These are phyloP conservation scores for Leucoagaricus sp. DNA, from an alignment of 1,284 basidiomycete genomes.

Conservation along the genomic window DNA sequence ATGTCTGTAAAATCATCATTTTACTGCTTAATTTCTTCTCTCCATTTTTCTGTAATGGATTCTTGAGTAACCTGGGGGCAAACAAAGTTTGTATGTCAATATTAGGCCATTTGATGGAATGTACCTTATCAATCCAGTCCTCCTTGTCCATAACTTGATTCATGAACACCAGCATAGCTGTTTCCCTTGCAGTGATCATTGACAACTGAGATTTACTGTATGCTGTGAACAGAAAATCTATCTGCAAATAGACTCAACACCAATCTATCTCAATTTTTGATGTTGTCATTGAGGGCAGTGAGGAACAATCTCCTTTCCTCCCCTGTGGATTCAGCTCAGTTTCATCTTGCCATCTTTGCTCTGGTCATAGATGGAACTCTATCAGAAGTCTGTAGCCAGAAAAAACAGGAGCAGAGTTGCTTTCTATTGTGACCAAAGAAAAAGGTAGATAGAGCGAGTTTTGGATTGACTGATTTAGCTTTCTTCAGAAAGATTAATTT, in stretches of 20 bases:
- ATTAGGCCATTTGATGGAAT: no score
- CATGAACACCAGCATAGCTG: slow-evolving; percentile 9
- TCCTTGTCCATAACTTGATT: slow-evolving; percentile 10
- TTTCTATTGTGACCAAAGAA: no score
- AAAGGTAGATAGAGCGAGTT: not conserved
- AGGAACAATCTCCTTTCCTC: not conserved
- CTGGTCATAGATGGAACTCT: not conserved
- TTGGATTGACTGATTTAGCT: no score
- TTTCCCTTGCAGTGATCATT: not conserved
- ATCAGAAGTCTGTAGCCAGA: not conserved
- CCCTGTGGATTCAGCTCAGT: not conserved
- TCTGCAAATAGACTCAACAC: no score
- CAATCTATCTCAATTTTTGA: no score
- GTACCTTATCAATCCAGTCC: slow-evolving; percentile 10
- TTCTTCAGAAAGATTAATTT: no score
- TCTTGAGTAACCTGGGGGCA: slow-evolving; percentile 1
- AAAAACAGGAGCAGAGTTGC: not conserved
- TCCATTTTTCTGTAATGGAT: not conserved
- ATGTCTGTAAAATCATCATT: not conserved
- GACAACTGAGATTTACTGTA: not conserved
- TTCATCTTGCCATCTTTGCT: no score
- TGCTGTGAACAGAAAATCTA: no score
- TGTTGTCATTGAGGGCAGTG: not conserved
- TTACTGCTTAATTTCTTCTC: not conserved
- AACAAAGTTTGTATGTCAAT: no score